Base-by-base conservation (phyloP, 345 rosid species). In the Camelina neglecta region DNA sequence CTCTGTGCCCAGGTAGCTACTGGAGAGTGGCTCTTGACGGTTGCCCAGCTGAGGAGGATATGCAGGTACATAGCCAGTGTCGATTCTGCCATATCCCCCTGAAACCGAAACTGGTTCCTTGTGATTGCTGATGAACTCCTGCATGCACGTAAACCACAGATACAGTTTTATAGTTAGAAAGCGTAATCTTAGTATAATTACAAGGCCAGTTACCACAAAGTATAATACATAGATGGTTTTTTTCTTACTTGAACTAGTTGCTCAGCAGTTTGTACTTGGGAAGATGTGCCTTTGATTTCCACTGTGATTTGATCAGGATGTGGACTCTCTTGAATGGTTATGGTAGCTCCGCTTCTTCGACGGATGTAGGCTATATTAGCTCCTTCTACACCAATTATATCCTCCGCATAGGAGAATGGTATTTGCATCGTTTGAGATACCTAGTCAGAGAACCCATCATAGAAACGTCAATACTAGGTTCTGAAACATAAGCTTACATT, bases 361-460 rank as follows among this genome's bases (percentile, higher is more conserved):
- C 93, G 94, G 35, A 92, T 88, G 79, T 77, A 86, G 63, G 89
- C 94, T 73, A 92, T 89, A 73, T 84, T 92, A 65, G 84, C 82
- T 58, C 97, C 97, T 66, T 86, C 87, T 55, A 89, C 58, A 69
- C 97, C 95, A 44, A 92, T 90, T 5, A 92, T 92, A 77, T 92
- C 93, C 75, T 90, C 90, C 9, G 92, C 97, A 81, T 87, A 88
- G 15, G 90, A 81, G 64, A 92, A 79, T 4, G 97, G 96, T 69
- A 92, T 83, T 87, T 88, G 93, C 92, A 92, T 86, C 12, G 89
- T 92, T 72, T 88, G 93, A 60, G 92, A 83, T 62, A 92, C 69
- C 97, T 92, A 79, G 63, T 53, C 63, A 41, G 67, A 48, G 21
- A 60, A 54, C 4, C 64, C 65, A 36, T 4, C 2, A 66, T 23